Conservation (phyloP, 176 grass and related monocot genomes). For the Carex parvula region DNA sequence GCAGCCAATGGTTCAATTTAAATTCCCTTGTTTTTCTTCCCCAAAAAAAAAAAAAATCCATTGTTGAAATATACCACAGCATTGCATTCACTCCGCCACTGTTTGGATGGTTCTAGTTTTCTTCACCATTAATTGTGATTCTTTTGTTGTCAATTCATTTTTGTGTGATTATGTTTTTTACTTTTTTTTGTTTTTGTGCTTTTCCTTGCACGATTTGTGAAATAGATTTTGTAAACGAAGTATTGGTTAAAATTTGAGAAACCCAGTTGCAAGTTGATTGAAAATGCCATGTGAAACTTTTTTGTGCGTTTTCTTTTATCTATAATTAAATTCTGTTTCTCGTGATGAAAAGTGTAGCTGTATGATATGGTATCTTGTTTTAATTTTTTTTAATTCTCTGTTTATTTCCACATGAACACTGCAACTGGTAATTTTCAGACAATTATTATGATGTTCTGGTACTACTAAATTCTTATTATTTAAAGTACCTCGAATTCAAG, state of each 20-base stretch:
- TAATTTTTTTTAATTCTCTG: neutral
- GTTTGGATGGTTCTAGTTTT: neutral
- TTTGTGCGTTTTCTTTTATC: neutral
- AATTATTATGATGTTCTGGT: neutral
- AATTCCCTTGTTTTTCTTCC: neutral
- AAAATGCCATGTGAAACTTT: neutral
- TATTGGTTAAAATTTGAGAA: neutral
- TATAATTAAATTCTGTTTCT: neutral
- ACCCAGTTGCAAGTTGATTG: neutral
- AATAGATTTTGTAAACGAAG: neutral
- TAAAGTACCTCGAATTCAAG: neutral
- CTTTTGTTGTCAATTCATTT: constrained; percentile 2
- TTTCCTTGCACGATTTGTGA: neutral
- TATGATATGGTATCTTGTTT: neutral
- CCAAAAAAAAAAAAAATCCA: neutral
- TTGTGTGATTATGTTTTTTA: neutral
- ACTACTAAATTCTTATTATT: neutral
- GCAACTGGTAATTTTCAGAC: neutral
- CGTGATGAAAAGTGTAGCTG: neutral
- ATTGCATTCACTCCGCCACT: neutral
- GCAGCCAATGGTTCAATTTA: neutral
- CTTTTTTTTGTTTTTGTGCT: neutral
- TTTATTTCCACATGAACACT: neutral
- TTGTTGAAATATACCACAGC: neutral
- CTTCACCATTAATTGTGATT: neutral